Conservation (phyloP, 1,139 yeast genomes). For the Taphrina deformans region DNA sequence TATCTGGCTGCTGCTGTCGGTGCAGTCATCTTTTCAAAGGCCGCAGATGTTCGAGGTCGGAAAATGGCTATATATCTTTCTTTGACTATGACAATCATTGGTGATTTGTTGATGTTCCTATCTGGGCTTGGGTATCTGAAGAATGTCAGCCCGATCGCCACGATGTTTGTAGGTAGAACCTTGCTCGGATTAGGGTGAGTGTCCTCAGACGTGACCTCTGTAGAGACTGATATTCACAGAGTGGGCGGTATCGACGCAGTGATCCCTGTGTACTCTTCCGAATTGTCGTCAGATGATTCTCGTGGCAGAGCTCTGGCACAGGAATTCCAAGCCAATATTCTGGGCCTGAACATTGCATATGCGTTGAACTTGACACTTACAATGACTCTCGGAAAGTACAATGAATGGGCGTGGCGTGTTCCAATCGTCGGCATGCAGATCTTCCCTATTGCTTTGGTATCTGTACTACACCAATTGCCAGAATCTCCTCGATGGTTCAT, state of each 20-base stretch:
- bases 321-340: conserved; percentile 29
- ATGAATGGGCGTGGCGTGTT: conserved; percentile 30
- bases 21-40: conserved; percentile 18
- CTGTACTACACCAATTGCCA: conserved; percentile 26
- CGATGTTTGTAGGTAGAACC: conserved; percentile 25
- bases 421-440: conserved; percentile 30
- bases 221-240: background rate
- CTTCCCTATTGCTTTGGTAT: conserved; percentile 22
- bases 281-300: conserved; percentile 17
- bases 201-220: background rate
- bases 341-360: conserved; percentile 24
- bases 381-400: conserved; percentile 20
- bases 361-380: conserved; percentile 17
- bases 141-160: conserved; percentile 21
- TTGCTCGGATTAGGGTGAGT: conserved; percentile 21
- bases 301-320: conserved; percentile 31
- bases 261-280: conserved; percentile 26
- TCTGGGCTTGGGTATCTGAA: conserved; percentile 8
- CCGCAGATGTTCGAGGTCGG: conserved; percentile 25
- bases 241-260: conserved; percentile 31
- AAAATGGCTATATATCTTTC: conserved; percentile 25
- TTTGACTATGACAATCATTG: conserved; percentile 16
- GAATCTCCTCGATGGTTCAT: conserved; percentile 28
- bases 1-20: conserved; percentile 30
- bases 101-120: conserved; percentile 22